These are phyloP conservation scores for Nannizzia gypsea DNA, from an alignment of 2,329 filamentous ascomycete genomes.

Conservation along the genomic window DNA sequence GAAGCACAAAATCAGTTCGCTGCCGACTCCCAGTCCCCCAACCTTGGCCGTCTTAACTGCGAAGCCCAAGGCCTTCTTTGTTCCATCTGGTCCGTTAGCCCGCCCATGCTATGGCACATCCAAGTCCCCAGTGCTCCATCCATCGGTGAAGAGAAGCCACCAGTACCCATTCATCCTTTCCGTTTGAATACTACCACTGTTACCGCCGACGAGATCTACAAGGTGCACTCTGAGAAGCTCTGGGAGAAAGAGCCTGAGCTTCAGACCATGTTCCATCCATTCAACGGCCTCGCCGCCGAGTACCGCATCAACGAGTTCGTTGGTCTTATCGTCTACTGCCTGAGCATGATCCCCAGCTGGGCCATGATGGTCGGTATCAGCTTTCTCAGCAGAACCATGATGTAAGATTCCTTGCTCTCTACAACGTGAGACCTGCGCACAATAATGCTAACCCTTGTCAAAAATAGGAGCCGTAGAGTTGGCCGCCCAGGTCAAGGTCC, in stretches of 20 bases:
- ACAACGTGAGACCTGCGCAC: constrained; percentile 4
- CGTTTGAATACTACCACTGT: constrained; percentile 47
- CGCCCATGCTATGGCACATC: constrained; percentile 48
- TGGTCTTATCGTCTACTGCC: constrained; percentile 45
- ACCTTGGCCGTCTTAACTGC: constrained; percentile 48
- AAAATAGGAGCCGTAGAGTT: constrained; percentile 20
- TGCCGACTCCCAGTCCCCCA: constrained; percentile 42
- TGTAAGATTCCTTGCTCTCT: constrained; percentile 38
- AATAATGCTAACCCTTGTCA: not conserved
- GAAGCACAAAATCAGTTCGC: constrained; percentile 43
- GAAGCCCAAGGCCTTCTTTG: constrained; percentile 48
- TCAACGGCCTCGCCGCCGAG: constrained; percentile 46
- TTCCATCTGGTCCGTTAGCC: constrained; percentile 46
- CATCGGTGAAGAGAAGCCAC: constrained; percentile 41
- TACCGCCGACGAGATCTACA: constrained; percentile 45
- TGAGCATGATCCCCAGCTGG: constrained; percentile 51
- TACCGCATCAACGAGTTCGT: constrained; percentile 42
- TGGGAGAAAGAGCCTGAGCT: constrained; percentile 43
- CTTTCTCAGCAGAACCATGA: constrained; percentile 49
- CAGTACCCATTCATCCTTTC: constrained; percentile 43
- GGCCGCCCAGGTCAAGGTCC: constrained; percentile 6
- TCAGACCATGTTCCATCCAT: constrained; percentile 50
- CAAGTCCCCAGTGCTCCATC: constrained; percentile 41
- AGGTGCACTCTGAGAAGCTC: constrained; percentile 45
- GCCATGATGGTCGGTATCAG: constrained; percentile 52